Evolutionary conservation across 2,329 filamentous ascomycete species (phyloP), one percentile per base, ranked within the genome.

Genomic region (Cylindrodendrum hubeiense): DNA sequence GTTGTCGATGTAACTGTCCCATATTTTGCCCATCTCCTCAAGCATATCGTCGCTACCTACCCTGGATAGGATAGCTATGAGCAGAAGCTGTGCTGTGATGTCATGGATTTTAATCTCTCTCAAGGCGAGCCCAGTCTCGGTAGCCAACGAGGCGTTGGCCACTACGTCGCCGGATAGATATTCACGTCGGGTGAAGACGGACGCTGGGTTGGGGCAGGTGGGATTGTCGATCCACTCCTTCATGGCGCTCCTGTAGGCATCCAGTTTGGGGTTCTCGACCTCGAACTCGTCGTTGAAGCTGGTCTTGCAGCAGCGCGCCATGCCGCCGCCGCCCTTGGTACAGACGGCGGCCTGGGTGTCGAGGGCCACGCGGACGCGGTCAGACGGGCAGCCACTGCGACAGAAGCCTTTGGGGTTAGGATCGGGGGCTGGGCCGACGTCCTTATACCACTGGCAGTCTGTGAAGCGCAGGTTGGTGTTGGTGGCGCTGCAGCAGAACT

Each of bases 301-400:
- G 26, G 51, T 56, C 51, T 56, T 55, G 33, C 51, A 62, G 26
- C 59, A 62, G 26, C 13, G 33, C 6, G 59, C 59, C 26, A 55
- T 37, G 12, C n/a, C 33, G 30, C 17, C 21, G n/a, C 5, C 8
- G 44, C 26, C 21, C 22, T 15, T 37, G 12, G 5, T 37, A 13
- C 43, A 62, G 8, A 34, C 15, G 7, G 19, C 19, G 41, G 33
- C 22, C 43, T 39, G 51, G 12, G 21, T 51, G 13, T 66, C 55
- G 50, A 63, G 33, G 22, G 64, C 52, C 37, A 66, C 55, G 26
- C 60, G 51, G 30, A 66, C 60, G 24, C 64, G 55, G 39, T 66
- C 60, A n/a, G 33, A 46, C 0, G 60, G 64, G 37, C 55, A 67
- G 26, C 30, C 24, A 49, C 60, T 67, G 46, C 60, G 55, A 21